Evolutionary conservation across 192 early-diverging fungal genomes (phyloP), one percentile per base, ranked within the genome.

Genomic region (Oehlia diaphana): DNA sequence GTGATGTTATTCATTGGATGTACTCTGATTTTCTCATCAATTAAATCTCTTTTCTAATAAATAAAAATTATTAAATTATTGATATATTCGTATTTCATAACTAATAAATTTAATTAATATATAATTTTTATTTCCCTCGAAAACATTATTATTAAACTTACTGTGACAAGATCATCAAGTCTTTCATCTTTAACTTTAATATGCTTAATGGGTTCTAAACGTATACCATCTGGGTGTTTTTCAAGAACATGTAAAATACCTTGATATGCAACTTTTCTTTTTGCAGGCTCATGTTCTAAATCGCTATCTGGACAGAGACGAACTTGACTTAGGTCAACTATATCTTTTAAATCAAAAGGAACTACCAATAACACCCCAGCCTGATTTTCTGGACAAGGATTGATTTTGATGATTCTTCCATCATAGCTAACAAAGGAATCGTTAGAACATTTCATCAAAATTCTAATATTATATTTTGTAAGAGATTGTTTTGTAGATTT

Each of bases 171-270:
- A 74, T 92, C 92, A 73, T 91, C 88, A 81, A 96, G 96, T 5
- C 79, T 89, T 67, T 89, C 87, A 64, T 97, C 96, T 61, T 82
- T 90, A 78, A 99, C 96, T 33, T 87, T 85, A 94, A 98, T 96
- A 76, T 99, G 94, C 53, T 90, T 87, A 47, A 96, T 83, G 16
- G 97, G 96, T 78, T 99, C 96, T 83, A 99, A 82, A 31, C 95
- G 97, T 16, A 96, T 84, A 4, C 92, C 92, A 63, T 92, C 88
- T 3, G 88, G 86, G 65, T 97, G 93, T 47, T 95, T 90, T 71
- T 82, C 85, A 68, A 91, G 81, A 3, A 96, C 91, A 81, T 95
- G 94, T 58, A 85, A 67, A 9, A 99, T 68, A 14, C 87, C 91
- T 72, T 91, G 91, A 67, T 88, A 84, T 71, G 92, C 85, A 69